phyloP scores from a whole-genome alignment of 192 early-diverging fungal genomes.

The Gamsiella multidivaricata region DNA sequence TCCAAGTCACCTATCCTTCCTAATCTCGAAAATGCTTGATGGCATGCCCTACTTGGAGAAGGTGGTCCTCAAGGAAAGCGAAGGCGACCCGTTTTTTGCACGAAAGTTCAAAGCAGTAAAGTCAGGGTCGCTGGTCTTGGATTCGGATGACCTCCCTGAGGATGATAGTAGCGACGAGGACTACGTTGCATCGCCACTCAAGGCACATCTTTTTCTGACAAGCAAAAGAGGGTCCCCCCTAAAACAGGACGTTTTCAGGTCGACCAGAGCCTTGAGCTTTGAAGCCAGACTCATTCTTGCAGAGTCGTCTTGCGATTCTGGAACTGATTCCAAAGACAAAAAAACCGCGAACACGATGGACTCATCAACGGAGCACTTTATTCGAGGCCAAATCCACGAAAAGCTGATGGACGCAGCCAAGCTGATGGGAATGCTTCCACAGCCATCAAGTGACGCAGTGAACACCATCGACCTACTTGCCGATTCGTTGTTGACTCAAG shows the following conservation, averaged over 20 bases:
- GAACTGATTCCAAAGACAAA: neutral
- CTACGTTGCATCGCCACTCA: neutral
- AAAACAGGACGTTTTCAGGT: neutral
- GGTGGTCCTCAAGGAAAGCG: neutral
- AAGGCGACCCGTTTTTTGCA: neutral
- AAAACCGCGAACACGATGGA: neutral
- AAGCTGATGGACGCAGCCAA: neutral
- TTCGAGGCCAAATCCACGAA: neutral
- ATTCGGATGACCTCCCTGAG: neutral
- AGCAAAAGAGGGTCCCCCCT: neutral
- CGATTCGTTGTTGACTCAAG: slow-evolving; percentile 1
- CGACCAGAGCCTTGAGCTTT: neutral
- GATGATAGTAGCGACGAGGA: neutral
- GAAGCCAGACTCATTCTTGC: no score
- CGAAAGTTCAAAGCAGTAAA: neutral
- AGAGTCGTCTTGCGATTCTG: no score
- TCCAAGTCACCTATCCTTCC: neutral
- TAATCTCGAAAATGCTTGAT: neutral
- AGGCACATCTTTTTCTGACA: neutral
- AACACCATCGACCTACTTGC: neutral
- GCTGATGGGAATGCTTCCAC: neutral
- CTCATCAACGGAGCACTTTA: neutral
- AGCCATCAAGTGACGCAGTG: neutral
- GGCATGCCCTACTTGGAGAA: neutral
- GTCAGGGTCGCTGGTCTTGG: neutral